phyloP scores from a whole-genome alignment of 1,284 basidiomycete species.

The Quambalaria eucalypti region DNA sequence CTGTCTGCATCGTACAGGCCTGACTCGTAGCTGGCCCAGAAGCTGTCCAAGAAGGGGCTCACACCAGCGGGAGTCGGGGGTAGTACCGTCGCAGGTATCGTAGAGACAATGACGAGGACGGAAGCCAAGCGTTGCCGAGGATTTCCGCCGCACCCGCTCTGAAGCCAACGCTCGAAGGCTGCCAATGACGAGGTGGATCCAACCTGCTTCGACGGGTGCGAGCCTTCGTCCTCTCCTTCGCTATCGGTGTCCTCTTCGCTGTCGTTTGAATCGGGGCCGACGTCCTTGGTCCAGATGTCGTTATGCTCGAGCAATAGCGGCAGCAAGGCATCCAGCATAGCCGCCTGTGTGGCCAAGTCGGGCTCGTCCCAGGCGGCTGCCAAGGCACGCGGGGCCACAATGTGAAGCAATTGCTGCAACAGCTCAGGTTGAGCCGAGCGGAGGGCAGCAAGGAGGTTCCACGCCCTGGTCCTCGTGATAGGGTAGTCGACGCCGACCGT shows the following conservation, averaged over 20 bases:
- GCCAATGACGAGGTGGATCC: conserved; percentile 7
- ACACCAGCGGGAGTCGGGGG: conserved; percentile 35
- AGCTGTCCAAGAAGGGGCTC: conserved; percentile 33
- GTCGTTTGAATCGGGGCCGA: conserved; percentile 3
- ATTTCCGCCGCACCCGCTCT: conserved; percentile 65
- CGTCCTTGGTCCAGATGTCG: conserved; percentile 31
- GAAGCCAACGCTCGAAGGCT: conserved; percentile 62
- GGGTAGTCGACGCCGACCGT: conserved; percentile 28
- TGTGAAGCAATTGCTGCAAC: neutral
- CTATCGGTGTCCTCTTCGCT: conserved; percentile 12
- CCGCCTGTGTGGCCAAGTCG: conserved; percentile 25
- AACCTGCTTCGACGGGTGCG: neutral
- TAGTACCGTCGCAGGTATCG: conserved; percentile 57
- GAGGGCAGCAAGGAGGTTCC: conserved; percentile 15
- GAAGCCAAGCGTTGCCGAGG: conserved; percentile 67
- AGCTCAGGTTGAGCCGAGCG: neutral
- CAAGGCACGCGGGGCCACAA: conserved; percentile 14
- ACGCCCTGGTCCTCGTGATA: conserved; percentile 25
- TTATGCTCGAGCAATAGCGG: conserved; percentile 31
- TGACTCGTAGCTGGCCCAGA: conserved; percentile 53
- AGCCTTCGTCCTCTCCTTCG: conserved; percentile 4
- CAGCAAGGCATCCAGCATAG: conserved; percentile 29
- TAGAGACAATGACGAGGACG: conserved; percentile 66
- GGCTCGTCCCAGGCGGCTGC: conserved; percentile 35
- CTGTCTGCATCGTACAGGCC: conserved; percentile 16